Percentiles rank a stretch among this genome's conserved stretches.
phyloP scores from a whole-genome alignment of 2,329 filamentous ascomycete species.

The Aplosporella prunicola region DNA sequence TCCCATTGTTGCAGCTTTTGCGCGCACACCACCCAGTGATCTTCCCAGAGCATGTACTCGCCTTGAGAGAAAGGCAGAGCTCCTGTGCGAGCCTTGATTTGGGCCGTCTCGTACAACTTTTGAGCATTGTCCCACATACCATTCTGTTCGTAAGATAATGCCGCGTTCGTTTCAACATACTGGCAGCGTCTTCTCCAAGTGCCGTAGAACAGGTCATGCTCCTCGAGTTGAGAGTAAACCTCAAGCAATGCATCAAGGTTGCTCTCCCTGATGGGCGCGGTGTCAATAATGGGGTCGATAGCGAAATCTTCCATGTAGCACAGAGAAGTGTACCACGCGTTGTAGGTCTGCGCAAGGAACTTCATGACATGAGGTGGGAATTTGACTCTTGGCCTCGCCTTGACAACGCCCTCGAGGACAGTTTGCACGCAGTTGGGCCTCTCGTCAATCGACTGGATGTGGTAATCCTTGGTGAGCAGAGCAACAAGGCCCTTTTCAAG shows the following conservation, averaged over 20 bases:
- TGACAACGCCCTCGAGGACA: conserved; percentile 76
- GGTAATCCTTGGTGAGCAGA: conserved; percentile 88
- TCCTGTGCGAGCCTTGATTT: conserved; percentile 92
- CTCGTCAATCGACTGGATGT: conserved; percentile 87
- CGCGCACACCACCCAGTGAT: conserved; percentile 96
- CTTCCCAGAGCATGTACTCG: conserved; percentile 99
- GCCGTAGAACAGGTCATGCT: conserved; percentile 95
- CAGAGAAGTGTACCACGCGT: conserved; percentile 93
- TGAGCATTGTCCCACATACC: conserved; percentile 99
- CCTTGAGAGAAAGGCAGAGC: conserved; percentile 93
- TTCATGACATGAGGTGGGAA: conserved; percentile 95
- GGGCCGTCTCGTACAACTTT: conserved; percentile 89
- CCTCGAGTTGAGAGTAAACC: conserved; percentile 79
- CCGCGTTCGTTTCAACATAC: conserved; percentile 95
- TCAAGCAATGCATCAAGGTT: conserved; percentile 94
- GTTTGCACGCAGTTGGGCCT: conserved; percentile 93
- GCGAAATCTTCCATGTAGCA: conserved; percentile 84
- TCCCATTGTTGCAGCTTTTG: conserved; percentile 99
- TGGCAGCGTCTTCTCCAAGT: conserved; percentile 92
- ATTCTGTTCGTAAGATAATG: conserved; percentile 94
- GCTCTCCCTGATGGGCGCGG: conserved; percentile 76
- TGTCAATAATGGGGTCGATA: conserved; percentile 75
- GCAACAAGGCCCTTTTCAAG: conserved; percentile 86
- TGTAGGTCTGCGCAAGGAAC: conserved; percentile 85
- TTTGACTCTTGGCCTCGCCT: conserved; percentile 77